These are phyloP conservation scores for Pistacia atlantica DNA, from an alignment of 345 rosid species.

Conservation along the genomic window DNA sequence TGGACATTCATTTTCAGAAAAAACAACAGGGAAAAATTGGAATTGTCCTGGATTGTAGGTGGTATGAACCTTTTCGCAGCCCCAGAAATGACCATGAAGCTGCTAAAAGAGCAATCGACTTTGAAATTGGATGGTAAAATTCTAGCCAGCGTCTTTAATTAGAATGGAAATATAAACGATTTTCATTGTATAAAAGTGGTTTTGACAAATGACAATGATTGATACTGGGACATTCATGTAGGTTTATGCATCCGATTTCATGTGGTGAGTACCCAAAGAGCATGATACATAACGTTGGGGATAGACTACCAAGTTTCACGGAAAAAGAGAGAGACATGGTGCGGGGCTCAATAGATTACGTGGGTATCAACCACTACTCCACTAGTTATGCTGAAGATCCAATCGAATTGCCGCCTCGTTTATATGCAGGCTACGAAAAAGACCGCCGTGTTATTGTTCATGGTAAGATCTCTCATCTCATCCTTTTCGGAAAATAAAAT, in stretches of 20 bases:
- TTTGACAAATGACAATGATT: too few species aligned
- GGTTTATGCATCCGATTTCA: constrained; percentile 61
- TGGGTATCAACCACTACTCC: constrained; percentile 61
- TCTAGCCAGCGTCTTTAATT: too few species aligned
- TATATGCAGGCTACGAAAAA: too few species aligned
- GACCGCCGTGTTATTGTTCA: neutral
- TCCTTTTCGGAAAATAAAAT: neutral
- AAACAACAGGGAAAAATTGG: constrained; percentile 34
- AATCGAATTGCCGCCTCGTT: too few species aligned
- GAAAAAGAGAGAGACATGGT: constrained; percentile 37
- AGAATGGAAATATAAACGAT: too few species aligned
- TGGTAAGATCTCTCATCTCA: constrained; percentile 29
- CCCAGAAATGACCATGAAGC: constrained; percentile 35
- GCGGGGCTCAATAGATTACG: constrained; percentile 46
- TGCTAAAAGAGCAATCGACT: constrained; percentile 46
- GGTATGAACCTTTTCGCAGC: constrained; percentile 62
- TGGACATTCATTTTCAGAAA: constrained; percentile 29
- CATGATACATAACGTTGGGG: constrained; percentile 46
- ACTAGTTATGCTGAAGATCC: neutral
- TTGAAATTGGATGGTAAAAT: constrained; percentile 63
- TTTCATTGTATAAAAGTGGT: too few species aligned
- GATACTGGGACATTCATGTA: neutral
- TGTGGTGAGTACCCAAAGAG: constrained; percentile 34
- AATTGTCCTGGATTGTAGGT: constrained; percentile 43
- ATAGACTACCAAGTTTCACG: constrained; percentile 53